Base-by-base conservation (phyloP, 495 filamentous ascomycete genomes). In the Thozetella sp. region DNA sequence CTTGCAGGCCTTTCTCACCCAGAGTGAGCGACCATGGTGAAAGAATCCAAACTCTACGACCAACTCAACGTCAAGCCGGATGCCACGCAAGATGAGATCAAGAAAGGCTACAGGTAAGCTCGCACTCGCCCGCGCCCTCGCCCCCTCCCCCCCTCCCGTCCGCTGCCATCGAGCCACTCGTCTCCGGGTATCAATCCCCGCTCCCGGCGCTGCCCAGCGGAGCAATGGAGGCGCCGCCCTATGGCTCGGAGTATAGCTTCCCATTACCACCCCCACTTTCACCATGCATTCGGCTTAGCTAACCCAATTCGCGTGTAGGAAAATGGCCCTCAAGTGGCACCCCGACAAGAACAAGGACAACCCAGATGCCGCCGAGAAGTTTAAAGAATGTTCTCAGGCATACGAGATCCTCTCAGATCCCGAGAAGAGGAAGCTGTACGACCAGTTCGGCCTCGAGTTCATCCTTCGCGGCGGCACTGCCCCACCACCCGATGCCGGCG, bases 291-390 rank as follows among this genome's bases (percentile, higher is more conserved):
- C 30, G 15, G 25, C 46, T 25, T 25, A n/a, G 55, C 22, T 51
- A 26, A 37, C 56, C 54, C 27, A 9, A 19, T 19, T 48, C 20
- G 4, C n/a, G 4, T 19, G 3, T 62, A 93, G 92, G 62, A 96
- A 95, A 81, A 83, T 85, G 37, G 96, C 95, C 48, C 77, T 99
- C 70, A 97, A 97, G 79, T 88, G 86, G 69, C 95, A 99, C 69
- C 95, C 95, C 0, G 95, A 99, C 75, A 98, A 98, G 81, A 98
- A 98, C 79, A 94, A 93, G 71, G 89, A 96, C 73, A 91, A 95
- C 64, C 88, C 93, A 19, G 70, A 83, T 19, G 90, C 93, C 22
- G 78, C 86, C 55, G 94, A 98, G 63, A 96, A 91, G 67, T 99
- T 99, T 76, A 94, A 94, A 80, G 94, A 98, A 65, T 87, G 92